Evolutionary conservation across 2,329 filamentous ascomycete species (phyloP).

Genomic region (Cordyceps cicadae): DNA sequence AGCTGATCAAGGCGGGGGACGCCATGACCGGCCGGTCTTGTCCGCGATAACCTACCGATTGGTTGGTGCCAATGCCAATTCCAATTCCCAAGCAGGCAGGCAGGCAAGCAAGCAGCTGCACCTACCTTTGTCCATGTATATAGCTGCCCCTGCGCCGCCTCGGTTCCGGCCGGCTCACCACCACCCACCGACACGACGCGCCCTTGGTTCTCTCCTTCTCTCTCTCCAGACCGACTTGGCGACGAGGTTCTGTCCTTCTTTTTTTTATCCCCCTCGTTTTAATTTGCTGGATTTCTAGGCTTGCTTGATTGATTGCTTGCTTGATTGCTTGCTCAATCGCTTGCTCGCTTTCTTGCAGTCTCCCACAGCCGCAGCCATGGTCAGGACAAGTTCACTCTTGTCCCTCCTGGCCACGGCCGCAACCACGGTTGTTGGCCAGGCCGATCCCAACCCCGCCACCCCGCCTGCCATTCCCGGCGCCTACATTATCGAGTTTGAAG

Average conservation of each 20-base stretch:
- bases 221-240: not conserved
- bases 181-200: not conserved
- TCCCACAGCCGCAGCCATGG: slow-evolving; percentile 23
- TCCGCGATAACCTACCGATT: not conserved
- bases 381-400: slow-evolving; percentile 25
- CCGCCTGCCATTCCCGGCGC: slow-evolving; percentile 33
- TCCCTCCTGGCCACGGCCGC: slow-evolving; percentile 29
- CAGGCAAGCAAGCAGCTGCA: too few relatives aligned
- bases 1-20: not conserved
- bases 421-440: slow-evolving; percentile 15
- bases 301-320: not conserved
- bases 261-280: not conserved
- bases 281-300: not conserved
- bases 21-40: not conserved
- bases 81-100: too few relatives aligned
- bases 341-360: too few relatives aligned
- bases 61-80: not conserved
- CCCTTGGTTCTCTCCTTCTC: not conserved
- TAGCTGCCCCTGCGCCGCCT: not conserved
- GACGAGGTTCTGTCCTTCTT: not conserved
- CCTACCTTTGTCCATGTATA: not conserved
- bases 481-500: slow-evolving; percentile 47
- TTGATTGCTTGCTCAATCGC: not conserved
- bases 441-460: not conserved
- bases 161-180: not conserved